phyloP scores from a whole-genome alignment of 768 basidiomycete species.

The Boletellus emodensis region DNA sequence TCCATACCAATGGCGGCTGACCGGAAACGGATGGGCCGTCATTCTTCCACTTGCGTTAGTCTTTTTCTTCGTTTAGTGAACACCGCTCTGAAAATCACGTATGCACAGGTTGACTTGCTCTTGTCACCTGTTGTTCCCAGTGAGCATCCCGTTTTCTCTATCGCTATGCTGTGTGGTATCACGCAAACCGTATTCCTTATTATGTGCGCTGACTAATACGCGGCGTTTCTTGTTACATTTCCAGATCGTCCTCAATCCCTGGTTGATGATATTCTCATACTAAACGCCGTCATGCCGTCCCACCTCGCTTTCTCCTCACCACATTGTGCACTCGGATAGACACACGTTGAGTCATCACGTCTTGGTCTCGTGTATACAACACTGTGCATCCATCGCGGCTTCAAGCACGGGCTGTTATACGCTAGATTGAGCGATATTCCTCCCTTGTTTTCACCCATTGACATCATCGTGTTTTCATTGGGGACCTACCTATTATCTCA shows the following conservation, averaged over 20 bases:
- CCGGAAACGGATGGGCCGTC: constrained; percentile 61
- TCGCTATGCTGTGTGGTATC: neutral
- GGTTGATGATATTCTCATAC: constrained; percentile 82
- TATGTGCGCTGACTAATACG: constrained; percentile 13
- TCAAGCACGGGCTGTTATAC: constrained; percentile 2
- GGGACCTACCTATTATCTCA: constrained; percentile 16
- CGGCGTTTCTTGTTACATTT: neutral
- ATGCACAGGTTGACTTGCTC: constrained; percentile 50
- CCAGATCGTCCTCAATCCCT: constrained; percentile 81
- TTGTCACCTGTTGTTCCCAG: constrained; percentile 74
- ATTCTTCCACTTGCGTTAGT: constrained; percentile 72
- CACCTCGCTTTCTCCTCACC: constrained; percentile 9
- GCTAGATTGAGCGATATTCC: neutral
- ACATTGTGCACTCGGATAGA: neutral
- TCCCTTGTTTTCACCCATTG: neutral
- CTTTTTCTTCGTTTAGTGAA: constrained; percentile 11
- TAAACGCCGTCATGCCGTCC: constrained; percentile 7
- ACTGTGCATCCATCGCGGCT: neutral
- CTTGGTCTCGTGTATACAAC: neutral
- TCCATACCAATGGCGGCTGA: constrained; percentile 64
- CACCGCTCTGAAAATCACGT: constrained; percentile 1
- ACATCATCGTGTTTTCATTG: neutral
- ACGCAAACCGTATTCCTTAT: neutral
- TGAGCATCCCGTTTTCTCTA: constrained; percentile 34
- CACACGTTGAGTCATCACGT: neutral